Conservation (phyloP, 2,329 filamentous ascomycete genomes). For the Hysterium pulicare region DNA sequence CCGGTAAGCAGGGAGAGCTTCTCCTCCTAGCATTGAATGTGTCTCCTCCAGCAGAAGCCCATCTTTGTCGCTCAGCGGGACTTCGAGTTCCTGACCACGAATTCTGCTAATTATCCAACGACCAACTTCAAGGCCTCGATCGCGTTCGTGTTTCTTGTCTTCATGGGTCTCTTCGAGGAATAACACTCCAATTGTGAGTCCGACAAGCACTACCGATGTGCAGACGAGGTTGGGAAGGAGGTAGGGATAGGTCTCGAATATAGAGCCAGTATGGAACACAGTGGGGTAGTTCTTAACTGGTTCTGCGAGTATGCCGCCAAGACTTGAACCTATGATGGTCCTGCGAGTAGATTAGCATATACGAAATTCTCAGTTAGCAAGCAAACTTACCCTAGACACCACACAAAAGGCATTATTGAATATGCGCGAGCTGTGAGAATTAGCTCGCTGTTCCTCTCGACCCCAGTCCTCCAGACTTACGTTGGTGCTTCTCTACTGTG, state of each 20-base stretch:
- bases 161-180: slow-evolving; percentile 94
- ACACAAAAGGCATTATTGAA: slow-evolving; percentile 96
- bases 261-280: slow-evolving; percentile 66
- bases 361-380: slow-evolving; percentile 5
- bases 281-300: slow-evolving; percentile 79
- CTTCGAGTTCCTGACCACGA: slow-evolving; percentile 24
- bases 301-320: slow-evolving; percentile 84
- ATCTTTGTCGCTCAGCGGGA: slow-evolving; percentile 38
- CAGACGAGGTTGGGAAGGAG: slow-evolving; percentile 91
- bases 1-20: slow-evolving; percentile 66
- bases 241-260: slow-evolving; percentile 87
- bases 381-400: slow-evolving; percentile 75
- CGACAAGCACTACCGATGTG: slow-evolving; percentile 70
- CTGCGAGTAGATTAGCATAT: slow-evolving; percentile 42
- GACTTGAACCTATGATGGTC: slow-evolving; percentile 86
- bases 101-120: slow-evolving; percentile 57
- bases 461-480: slow-evolving; percentile 49
- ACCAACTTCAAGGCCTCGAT: slow-evolving; percentile 74
- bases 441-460: slow-evolving; percentile 15
- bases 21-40: slow-evolving; percentile 60
- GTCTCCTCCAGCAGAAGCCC: slow-evolving; percentile 53
- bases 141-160: slow-evolving; percentile 71
- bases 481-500: slow-evolving; percentile 88
- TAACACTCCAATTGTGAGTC: slow-evolving; percentile 73
- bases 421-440: slow-evolving; percentile 72